Evolutionary conservation across 1,139 yeast species (phyloP).

Genomic region (Meyerozyma smithsonii): DNA sequence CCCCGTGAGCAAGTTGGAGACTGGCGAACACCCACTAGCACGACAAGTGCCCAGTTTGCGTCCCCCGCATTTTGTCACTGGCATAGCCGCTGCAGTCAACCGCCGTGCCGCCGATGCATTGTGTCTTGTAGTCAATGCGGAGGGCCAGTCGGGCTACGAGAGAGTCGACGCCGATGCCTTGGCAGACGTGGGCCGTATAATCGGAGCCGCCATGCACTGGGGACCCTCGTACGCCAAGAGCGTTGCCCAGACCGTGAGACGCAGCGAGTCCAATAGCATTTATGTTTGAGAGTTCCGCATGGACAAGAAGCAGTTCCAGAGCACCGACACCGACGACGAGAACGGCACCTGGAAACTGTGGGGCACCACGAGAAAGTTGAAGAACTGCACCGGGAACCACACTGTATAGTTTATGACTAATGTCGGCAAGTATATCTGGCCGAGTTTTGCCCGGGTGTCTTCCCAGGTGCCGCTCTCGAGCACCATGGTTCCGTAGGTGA

Average conservation of each 20-base stretch:
- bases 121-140: constrained; percentile 42
- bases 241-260: not conserved
- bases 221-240: not conserved
- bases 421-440: constrained; percentile 67
- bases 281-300: constrained; percentile 49
- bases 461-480: constrained; percentile 70
- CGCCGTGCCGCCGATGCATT: constrained; percentile 18
- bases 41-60: constrained; percentile 28
- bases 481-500: constrained; percentile 77
- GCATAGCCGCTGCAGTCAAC: constrained; percentile 41
- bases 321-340: constrained; percentile 80
- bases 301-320: constrained; percentile 90
- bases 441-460: constrained; percentile 59
- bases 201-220: not conserved
- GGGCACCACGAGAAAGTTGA: constrained; percentile 81
- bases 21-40: constrained; percentile 8
- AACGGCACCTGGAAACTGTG: constrained; percentile 83
- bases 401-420: constrained; percentile 73
- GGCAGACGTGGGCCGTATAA: not conserved
- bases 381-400: constrained; percentile 95
- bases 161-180: constrained; percentile 1
- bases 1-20: constrained; percentile 23
- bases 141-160: constrained; percentile 56
- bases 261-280: constrained; percentile 1
- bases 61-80: constrained; percentile 57